Percentiles rank a stretch among this genome's conserved stretches.
phyloP scores from a whole-genome alignment of 768 basidiomycete genomes.

The Lyophyllum shimeji region DNA sequence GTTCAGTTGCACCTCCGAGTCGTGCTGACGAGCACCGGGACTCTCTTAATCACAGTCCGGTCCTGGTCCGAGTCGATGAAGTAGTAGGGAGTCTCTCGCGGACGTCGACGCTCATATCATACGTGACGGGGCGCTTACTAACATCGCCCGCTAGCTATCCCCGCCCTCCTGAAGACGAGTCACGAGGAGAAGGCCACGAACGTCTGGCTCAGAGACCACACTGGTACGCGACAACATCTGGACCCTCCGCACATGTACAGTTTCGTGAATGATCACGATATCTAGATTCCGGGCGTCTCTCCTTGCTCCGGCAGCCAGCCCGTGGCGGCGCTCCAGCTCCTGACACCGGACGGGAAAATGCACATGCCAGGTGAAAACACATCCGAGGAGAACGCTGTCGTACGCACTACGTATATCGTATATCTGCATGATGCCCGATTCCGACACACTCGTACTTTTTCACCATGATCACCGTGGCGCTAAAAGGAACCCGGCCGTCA shows the following conservation, averaged over 20 bases:
- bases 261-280: not conserved
- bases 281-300: conserved; percentile 42
- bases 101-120: too few species aligned
- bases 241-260: not conserved
- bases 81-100: too few species aligned
- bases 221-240: conserved; percentile 27
- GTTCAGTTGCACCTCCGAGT: too few species aligned
- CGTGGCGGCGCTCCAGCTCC: conserved; percentile 45
- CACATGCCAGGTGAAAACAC: conserved; percentile 28
- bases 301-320: conserved; percentile 51
- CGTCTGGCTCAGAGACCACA: conserved; percentile 53
- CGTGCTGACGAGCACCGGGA: too few species aligned
- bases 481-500: conserved; percentile 16
- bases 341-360: conserved; percentile 17
- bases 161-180: conserved; percentile 38
- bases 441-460: not conserved
- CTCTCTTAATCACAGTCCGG: too few species aligned
- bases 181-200: conserved; percentile 40
- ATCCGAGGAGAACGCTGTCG: conserved; percentile 49
- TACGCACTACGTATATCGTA: conserved; percentile 11
- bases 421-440: not conserved
- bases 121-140: too few species aligned
- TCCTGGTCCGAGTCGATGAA: too few species aligned
- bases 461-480: not conserved
- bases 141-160: conserved; percentile 31